Evolutionary conservation across 2,329 filamentous ascomycete genomes (phyloP), one percentile per base, ranked within the genome.

Genomic region (Xylariaceae sp.): DNA sequence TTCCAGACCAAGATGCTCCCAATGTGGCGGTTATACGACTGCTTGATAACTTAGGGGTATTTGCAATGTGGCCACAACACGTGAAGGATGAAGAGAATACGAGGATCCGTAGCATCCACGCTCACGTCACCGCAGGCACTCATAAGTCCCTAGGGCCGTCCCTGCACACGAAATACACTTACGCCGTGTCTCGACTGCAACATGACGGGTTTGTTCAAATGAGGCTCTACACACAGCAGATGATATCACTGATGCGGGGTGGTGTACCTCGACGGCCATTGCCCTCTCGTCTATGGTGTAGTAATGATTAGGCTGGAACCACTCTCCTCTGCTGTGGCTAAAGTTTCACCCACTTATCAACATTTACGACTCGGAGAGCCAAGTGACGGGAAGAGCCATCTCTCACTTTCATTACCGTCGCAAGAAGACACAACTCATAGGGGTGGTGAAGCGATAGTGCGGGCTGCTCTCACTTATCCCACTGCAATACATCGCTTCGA

Each of bases 21-120:
- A 66, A 64, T 35, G 11, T 61, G 3, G 55, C 52, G 16, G 53
- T 39, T 11, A 21, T 67, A 24, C 50, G 50, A 16, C 10, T 67
- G n/a, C 58, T 65, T 33, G 16, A 36, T 16, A 20, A 21, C 10
- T 32, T 65, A 6, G 55, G 23, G 5, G 57, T 50, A 8, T 63
- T 60, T 29, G n/a, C 20, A 11, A 23, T 35, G 4, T 64, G 62
- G 62, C 62, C 62, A 35, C 6, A 16, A 4, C 32, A 57, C 27
- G 29, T 62, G 11, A 26, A 7, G 16, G 2, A 24, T 7, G 54
- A 54, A 23, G 60, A 58, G 36, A 13, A 11, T 5, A 6, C 6
- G 10, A 42, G 7, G 16, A 3, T 52, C 21, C 9, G 18, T 7
- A 9, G 9, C 9, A 2, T 20, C n/a, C n/a, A n/a, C n/a, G n/a